phyloP scores from a whole-genome alignment of 148 eudicot species.

The Arbutus unedo region DNA sequence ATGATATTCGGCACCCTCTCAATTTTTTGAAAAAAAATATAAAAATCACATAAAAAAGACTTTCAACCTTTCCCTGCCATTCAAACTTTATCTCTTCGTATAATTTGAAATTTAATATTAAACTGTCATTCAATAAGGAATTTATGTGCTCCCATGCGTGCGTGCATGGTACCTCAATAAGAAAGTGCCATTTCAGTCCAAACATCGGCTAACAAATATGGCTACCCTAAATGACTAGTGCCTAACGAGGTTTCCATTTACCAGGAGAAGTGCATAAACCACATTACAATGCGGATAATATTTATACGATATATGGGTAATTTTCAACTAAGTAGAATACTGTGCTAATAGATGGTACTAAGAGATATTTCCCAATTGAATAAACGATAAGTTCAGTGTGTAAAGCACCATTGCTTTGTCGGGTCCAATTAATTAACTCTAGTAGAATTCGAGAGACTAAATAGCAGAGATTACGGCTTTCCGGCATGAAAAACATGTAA shows the following conservation, averaged over 20 bases:
- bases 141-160: no score
- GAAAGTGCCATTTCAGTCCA: background rate
- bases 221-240: background rate
- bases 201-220: background rate
- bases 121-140: no score
- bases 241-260: background rate
- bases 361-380: background rate
- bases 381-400: background rate
- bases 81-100: no score
- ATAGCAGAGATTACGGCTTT: background rate
- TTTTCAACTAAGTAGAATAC: background rate
- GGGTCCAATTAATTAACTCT: background rate
- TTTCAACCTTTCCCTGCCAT: no score
- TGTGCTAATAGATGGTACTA: background rate
- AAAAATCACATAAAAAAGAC: no score
- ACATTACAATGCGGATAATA: background rate
- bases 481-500: background rate
- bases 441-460: background rate
- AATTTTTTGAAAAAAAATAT: no score
- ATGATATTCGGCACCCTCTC: no score
- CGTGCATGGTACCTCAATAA: no score
- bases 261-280: background rate
- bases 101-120: no score
- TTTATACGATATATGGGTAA: background rate
- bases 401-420: background rate